A percentile compares a stretch with the other conserved stretches of the same genome.
These are phyloP conservation scores for Heimioporus sp. DNA, from an alignment of 768 basidiomycete genomes.

Conservation along the genomic window DNA sequence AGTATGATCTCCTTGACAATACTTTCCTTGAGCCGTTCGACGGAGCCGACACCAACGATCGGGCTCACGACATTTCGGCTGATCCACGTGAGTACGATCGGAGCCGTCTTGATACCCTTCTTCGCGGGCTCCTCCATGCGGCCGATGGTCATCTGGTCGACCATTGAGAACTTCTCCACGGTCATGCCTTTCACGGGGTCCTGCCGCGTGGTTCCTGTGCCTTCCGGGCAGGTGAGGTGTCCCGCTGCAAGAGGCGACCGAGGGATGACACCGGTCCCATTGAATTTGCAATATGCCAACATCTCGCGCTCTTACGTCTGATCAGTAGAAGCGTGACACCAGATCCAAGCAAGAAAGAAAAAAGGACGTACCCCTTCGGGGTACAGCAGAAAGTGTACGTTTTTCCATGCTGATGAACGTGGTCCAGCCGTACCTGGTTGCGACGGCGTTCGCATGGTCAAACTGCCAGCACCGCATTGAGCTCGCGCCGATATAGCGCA, in stretches of 20 bases:
- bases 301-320: constrained; percentile 41
- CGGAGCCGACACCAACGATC: constrained; percentile 40
- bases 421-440: constrained; percentile 45
- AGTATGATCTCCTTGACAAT: constrained; percentile 25
- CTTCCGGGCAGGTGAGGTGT: constrained; percentile 37
- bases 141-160: constrained; percentile 35
- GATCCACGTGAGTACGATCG: constrained; percentile 45
- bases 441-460: constrained; percentile 42
- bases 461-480: constrained; percentile 50
- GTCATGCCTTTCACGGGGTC: constrained; percentile 15
- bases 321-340: neutral
- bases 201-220: constrained; percentile 21
- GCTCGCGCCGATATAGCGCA: constrained; percentile 50
- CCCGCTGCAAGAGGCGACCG: constrained; percentile 47
- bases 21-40: constrained; percentile 29
- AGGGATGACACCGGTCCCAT: constrained; percentile 53
- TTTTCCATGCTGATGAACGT: constrained; percentile 57
- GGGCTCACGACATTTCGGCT: constrained; percentile 41
- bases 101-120: constrained; percentile 40
- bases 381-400: constrained; percentile 52
- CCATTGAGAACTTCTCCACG: constrained; percentile 21
- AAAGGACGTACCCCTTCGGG: constrained; percentile 42
- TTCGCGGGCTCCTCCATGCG: constrained; percentile 42
- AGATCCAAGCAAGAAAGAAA: neutral
- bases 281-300: constrained; percentile 43